Evolutionary conservation across 2,329 filamentous ascomycete genomes (phyloP).

Genomic region (Aspergillus bombycis): DNA sequence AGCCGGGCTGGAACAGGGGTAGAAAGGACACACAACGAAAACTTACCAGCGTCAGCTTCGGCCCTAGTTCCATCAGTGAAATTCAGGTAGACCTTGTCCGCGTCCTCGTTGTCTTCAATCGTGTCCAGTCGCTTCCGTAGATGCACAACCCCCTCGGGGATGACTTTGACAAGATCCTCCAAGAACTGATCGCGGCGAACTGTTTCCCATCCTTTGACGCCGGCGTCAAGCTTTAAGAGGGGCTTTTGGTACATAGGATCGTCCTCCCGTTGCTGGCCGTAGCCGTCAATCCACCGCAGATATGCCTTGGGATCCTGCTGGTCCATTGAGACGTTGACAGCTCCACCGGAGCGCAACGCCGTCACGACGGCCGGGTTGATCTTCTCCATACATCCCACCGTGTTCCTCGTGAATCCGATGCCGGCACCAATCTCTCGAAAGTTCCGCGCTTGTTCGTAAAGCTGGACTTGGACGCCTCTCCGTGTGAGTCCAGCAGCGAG

Average conservation of each 20-base stretch:
- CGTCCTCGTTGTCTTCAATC: conserved; percentile 28
- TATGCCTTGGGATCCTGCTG: conserved; percentile 6
- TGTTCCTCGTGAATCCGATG: conserved; percentile 1
- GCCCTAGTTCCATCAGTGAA: conserved; percentile 52
- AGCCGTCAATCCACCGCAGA: conserved; percentile 21
- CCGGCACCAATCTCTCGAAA: conserved; percentile 11
- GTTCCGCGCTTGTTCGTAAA: conserved; percentile 9
- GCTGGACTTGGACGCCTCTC: conserved; percentile 2
- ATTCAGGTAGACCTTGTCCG: conserved; percentile 30
- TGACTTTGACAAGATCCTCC: conserved; percentile 42
- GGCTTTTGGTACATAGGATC: conserved; percentile 15
- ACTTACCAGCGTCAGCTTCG: conserved; percentile 39
- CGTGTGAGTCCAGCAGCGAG: conserved; percentile 11
- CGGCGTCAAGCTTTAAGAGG: conserved; percentile 10
- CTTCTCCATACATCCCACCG: conserved; percentile 4
- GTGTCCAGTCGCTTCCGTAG: conserved; percentile 41
- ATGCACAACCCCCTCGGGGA: conserved; percentile 38
- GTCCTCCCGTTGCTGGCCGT: conserved; percentile 22
- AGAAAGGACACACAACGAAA: neutral
- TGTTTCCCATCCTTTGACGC: conserved; percentile 11
- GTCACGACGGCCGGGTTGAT: conserved; percentile 3
- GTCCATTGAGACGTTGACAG: neutral
- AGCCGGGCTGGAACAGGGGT: neutral
- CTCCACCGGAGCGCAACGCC: neutral
- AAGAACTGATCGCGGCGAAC: conserved; percentile 43